Percentiles rank a stretch among this genome's conserved stretches.
These are phyloP conservation scores for Babesia ovis DNA, from an alignment of 169 alveolate species.

Conservation along the genomic window DNA sequence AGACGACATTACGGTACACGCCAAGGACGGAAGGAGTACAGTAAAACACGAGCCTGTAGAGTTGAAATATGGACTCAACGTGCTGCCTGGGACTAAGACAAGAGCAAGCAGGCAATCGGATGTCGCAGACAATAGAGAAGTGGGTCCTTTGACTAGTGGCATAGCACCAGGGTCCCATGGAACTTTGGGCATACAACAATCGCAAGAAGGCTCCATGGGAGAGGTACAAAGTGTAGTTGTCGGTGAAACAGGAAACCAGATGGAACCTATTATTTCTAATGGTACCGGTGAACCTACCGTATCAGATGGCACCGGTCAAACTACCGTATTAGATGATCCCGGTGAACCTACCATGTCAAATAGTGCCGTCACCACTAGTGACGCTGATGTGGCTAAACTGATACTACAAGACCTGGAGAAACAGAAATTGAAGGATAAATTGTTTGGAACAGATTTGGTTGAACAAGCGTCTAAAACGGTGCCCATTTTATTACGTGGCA, in stretches of 20 bases:
- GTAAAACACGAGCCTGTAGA: background rate
- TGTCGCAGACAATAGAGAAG: constrained; percentile 1
- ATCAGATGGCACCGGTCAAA: background rate
- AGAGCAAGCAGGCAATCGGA: background rate
- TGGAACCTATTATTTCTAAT: background rate
- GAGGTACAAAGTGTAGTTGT: background rate
- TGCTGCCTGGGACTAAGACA: background rate
- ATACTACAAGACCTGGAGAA: constrained; percentile 36
- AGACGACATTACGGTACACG: constrained; percentile 15
- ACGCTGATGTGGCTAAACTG: constrained; percentile 33
- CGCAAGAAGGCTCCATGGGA: too few species aligned
- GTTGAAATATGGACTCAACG: constrained; percentile 50
- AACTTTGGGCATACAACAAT: too few species aligned
- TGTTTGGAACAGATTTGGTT: constrained; percentile 43
- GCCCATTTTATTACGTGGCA: constrained; percentile 48
- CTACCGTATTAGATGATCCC: background rate
- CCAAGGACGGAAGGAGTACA: background rate
- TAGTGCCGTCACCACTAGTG: constrained; percentile 1
- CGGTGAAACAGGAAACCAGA: background rate
- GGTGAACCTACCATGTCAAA: background rate
- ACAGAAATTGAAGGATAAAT: constrained; percentile 30
- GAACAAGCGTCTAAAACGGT: constrained; percentile 29
- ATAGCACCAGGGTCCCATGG: too few species aligned
- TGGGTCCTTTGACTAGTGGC: background rate
- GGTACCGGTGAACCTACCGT: background rate